These are phyloP conservation scores for Trichosanthes cucumerina DNA, from an alignment of 306 rosid species.

Conservation along the genomic window DNA sequence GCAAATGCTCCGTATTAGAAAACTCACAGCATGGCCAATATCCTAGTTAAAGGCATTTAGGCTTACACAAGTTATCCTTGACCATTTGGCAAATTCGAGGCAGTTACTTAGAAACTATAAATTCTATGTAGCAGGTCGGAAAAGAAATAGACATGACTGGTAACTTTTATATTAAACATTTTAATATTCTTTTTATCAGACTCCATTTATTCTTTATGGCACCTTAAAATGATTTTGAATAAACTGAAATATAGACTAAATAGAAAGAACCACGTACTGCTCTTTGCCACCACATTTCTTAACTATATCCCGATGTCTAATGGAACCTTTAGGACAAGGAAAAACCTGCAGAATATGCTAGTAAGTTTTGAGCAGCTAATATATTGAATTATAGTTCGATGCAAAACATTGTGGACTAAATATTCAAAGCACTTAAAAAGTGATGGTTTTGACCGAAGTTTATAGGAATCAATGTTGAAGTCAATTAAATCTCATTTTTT, in stretches of 20 bases:
- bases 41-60: background rate
- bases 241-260: constrained; percentile 3
- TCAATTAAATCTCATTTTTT: background rate
- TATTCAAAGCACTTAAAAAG: background rate
- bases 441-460: background rate
- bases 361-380: constrained; percentile 11
- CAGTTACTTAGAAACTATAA: background rate
- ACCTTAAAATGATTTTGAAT: background rate
- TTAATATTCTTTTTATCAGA: background rate
- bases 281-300: constrained; percentile 69
- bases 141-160: background rate
- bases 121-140: background rate
- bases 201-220: background rate
- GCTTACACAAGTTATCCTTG: background rate
- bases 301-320: constrained; percentile 73
- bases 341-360: constrained; percentile 41
- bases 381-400: constrained; percentile 14
- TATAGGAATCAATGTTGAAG: background rate
- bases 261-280: constrained; percentile 51
- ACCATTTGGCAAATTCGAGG: background rate
- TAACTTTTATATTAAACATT: background rate
- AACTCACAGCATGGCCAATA: background rate
- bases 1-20: background rate
- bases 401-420: background rate
- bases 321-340: constrained; percentile 94